Evolutionary conservation across 208 protist genomes (phyloP), one percentile per base, ranked within the genome.

Genomic region (Phytomonas serpens): DNA sequence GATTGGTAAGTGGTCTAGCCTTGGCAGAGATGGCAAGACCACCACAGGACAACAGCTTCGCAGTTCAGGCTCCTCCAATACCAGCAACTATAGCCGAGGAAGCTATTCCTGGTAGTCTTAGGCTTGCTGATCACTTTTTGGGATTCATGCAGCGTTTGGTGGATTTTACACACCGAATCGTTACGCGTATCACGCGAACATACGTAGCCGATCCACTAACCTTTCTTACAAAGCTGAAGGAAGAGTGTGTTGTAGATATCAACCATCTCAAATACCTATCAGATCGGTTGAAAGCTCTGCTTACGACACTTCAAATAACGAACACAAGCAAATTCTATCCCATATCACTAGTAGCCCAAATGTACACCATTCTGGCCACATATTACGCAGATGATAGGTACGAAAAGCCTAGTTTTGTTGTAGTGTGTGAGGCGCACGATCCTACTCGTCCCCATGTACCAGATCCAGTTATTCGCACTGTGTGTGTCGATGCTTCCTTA

Each of bases 391-490:
- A 95, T 74, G 89, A 95, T 75, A 77, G 89, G 4, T 91, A 95
- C 71, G 92, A 96, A 75, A 94, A 91, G 38, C 87, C 89, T 5
- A 85, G 89, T 23, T 96, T 97, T 79, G 89, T 89, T 69, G 91
- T 97, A 47, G 97, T 99, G 34, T 98, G 98, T 77, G 98, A 99
- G 79, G 97, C 98, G 0, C 90, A 88, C 64, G 97, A 99, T 74
- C 92, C 97, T 19, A 91, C 92, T 27, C 79, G 93, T 27, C 92
- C 89, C 16, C 76, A 85, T 30, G 89, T 97, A 7, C 93, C 88
- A 6, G 93, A 97, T 75, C 90, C 91, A 1, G 90, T 96, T 30
- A 85, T 96, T 72, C 94, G 96, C 37, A 86, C 98, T 29, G 90
- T 92, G 30, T 98, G 93, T 81, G 82, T 99, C 27, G 98, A 99